Base-by-base conservation (phyloP, 345 rosid genomes). In the Populus deltoides region DNA sequence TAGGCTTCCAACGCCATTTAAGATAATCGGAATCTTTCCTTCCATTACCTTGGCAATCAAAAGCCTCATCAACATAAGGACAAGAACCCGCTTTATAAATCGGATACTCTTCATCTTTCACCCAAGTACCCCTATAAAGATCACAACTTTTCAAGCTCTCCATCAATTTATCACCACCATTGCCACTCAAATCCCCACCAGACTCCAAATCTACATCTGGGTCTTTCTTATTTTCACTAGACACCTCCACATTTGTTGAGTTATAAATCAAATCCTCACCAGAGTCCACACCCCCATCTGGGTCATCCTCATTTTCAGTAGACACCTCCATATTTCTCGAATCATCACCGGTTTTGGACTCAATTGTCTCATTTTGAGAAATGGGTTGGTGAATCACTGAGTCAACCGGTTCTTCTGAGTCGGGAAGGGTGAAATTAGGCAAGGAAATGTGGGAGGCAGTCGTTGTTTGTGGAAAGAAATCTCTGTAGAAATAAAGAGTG, bases 1-100 rank as follows among this genome's bases (percentile, higher is more conserved):
- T 82, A 39, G 99, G 99, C 88, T 92, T 89, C 99, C 99, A 96
- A 39, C 89, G 86, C 99, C 97, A 93, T 47, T 79, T 77, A 27
- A 93, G 83, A 88, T 92, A 96, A 9, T 85, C 89, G 0, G 92
- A 86, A 85, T 92, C 99, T 3, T 68, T 77, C 75, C 99, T 88
- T 35, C 97, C 98, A 51, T 93, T 96, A 71, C 66, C 78, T 67
- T 91, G 97, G 86, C 99, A 96, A 84, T 92, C 97, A 78, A 88
- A 93, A 77, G 93, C 97, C 73, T 89, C 97, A 53, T 96, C 99
- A 0, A 96, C 97, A 27, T 85, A 93, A 39, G 98, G 94, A 85
- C 98, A 96, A n/a, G 97, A 89, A 66, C 90, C 91, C 3, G 99
- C 90, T 67, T 78, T 74, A 78, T 93, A 96, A 78, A 91, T 68